Percentiles rank a stretch among this genome's conserved stretches.
phyloP scores from a whole-genome alignment of 2,329 filamentous ascomycete genomes.

The Ceratocystis cubensis region DNA sequence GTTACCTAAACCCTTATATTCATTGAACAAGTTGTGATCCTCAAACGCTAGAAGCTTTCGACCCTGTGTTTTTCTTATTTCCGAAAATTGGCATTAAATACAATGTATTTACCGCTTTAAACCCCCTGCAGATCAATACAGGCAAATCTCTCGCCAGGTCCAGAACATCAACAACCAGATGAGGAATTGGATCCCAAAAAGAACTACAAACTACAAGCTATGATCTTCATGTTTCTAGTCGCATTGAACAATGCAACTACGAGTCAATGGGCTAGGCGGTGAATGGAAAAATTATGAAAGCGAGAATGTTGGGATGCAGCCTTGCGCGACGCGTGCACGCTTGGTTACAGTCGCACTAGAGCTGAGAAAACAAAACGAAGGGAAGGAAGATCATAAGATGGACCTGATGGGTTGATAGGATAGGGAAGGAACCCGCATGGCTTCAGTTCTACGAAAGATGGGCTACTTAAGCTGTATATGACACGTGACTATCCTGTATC shows the following conservation, averaged over 20 bases:
- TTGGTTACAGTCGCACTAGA: background rate
- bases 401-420: background rate
- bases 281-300: background rate
- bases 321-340: background rate
- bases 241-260: conserved; percentile 2
- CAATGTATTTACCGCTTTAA: background rate
- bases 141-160: background rate
- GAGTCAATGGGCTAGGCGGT: background rate
- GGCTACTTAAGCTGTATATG: background rate
- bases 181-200: background rate
- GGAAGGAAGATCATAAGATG: background rate
- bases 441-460: background rate
- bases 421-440: background rate
- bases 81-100: background rate
- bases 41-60: background rate
- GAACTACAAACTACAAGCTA: background rate
- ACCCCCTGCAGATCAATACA: background rate
- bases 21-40: background rate
- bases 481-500: background rate
- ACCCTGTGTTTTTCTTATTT: background rate
- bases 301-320: no score
- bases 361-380: background rate
- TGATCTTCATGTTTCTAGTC: conserved; percentile 8
- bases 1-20: no score
- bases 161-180: background rate